These are phyloP conservation scores for Nannizziopsis barbatae DNA, from an alignment of 2,329 filamentous ascomycete genomes.

Conservation along the genomic window DNA sequence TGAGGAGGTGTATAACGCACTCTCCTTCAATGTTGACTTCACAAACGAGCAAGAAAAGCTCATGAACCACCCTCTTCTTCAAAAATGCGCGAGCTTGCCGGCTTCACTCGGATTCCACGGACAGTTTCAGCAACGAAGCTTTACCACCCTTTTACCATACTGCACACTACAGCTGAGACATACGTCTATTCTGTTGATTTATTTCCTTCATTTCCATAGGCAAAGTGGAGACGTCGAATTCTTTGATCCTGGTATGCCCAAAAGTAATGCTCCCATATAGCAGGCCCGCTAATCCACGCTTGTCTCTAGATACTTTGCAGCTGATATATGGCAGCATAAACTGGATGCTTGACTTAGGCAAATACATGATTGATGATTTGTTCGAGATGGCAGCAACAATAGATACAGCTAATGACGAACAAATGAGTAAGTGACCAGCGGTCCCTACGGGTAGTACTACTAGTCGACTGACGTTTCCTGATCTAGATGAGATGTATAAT, in stretches of 20 bases:
- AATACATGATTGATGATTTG: conserved; percentile 46
- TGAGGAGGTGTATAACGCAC: conserved; percentile 54
- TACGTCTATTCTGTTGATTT: conserved; percentile 51
- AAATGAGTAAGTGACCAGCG: conserved; percentile 12
- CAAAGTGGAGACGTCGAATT: conserved; percentile 36
- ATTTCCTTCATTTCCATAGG: conserved; percentile 53
- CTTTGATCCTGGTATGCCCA: conserved; percentile 47
- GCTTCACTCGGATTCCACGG: conserved; percentile 65
- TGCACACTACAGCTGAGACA: conserved; percentile 64
- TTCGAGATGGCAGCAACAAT: conserved; percentile 35
- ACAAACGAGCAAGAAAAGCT: conserved; percentile 66
- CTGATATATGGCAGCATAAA: conserved; percentile 62
- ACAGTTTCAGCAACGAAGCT: conserved; percentile 49
- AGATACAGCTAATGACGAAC: conserved; percentile 23
- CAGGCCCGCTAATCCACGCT: not conserved
- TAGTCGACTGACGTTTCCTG: not conserved
- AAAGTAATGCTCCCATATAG: not conserved
- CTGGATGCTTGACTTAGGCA: conserved; percentile 61
- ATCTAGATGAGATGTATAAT: conserved; percentile 7
- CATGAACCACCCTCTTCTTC: conserved; percentile 60
- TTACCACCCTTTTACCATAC: conserved; percentile 64
- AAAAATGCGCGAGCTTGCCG: conserved; percentile 66
- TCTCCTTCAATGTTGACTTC: conserved; percentile 69
- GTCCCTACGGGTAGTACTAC: conserved; percentile 1
- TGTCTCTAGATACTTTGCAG: conserved; percentile 53